phyloP scores from a whole-genome alignment of 495 filamentous ascomycete genomes.

The Rostrohypoxylon terebratum region DNA sequence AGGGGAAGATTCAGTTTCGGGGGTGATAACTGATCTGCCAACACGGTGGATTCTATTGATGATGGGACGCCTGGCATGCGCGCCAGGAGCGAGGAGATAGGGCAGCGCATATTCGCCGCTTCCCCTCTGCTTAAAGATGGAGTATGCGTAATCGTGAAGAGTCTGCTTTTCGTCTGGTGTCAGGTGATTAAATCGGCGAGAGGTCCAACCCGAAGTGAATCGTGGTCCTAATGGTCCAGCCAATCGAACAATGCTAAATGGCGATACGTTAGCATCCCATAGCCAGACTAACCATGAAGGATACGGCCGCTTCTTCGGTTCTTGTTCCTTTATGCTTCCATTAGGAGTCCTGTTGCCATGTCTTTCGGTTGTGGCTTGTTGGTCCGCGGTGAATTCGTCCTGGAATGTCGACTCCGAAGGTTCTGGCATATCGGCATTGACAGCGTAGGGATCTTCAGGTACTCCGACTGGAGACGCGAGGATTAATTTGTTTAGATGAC shows the following conservation, averaged over 20 bases:
- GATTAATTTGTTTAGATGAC: slow-evolving; percentile 93
- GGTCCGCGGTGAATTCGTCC: slow-evolving; percentile 81
- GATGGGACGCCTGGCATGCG: slow-evolving; percentile 88
- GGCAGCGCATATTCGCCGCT: slow-evolving; percentile 94
- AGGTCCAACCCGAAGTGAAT: slow-evolving; percentile 94
- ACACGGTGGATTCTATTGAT: slow-evolving; percentile 89
- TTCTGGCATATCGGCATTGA: slow-evolving; percentile 83
- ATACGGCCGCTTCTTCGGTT: slow-evolving; percentile 65
- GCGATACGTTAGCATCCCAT: slow-evolving; percentile 97
- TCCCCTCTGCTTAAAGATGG: slow-evolving; percentile 92
- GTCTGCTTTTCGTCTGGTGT: slow-evolving; percentile 83
- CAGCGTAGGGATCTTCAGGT: slow-evolving; percentile 93
- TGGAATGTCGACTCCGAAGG: slow-evolving; percentile 73
- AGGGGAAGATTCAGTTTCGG: slow-evolving; percentile 51
- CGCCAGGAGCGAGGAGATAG: slow-evolving; percentile 92
- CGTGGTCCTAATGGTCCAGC: slow-evolving; percentile 91
- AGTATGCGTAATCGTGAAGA: slow-evolving; percentile 91
- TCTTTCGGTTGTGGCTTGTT: slow-evolving; percentile 66
- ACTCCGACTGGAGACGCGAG: slow-evolving; percentile 94
- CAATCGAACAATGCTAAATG: slow-evolving; percentile 90
- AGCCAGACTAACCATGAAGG: slow-evolving; percentile 90
- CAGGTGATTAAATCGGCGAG: slow-evolving; percentile 88
- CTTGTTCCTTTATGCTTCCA: slow-evolving; percentile 44
- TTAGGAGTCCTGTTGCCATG: slow-evolving; percentile 33
- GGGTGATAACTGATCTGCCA: slow-evolving; percentile 70